phyloP scores from a whole-genome alignment of 176 grass and related monocot species.

The Aegilops umbellulata region DNA sequence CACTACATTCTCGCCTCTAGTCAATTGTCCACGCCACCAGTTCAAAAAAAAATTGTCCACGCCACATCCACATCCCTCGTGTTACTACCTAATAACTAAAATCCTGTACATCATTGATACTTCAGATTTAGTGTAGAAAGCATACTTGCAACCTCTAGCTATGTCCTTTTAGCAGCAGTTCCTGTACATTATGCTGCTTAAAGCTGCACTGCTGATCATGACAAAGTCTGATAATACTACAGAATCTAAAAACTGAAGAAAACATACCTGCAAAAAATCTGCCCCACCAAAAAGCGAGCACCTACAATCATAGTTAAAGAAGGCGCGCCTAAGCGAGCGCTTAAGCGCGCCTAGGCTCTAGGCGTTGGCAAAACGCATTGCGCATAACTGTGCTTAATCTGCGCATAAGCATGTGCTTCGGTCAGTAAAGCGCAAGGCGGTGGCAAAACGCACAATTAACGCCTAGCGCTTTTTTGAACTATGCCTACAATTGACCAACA shows the following conservation, averaged over 20 bases:
- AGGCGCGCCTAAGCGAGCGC: too few relatives aligned
- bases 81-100: neutral
- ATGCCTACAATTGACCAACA: neutral
- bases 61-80: neutral
- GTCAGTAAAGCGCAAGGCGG: too few relatives aligned
- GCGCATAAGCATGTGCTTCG: too few relatives aligned
- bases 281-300: neutral
- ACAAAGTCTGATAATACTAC: neutral
- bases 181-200: neutral
- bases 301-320: too few relatives aligned
- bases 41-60: neutral
- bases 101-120: neutral
- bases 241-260: neutral
- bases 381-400: too few relatives aligned
- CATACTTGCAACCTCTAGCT: neutral
- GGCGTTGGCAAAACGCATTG: too few relatives aligned
- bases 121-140: neutral
- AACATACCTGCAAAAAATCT: neutral
- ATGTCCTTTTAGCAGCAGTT: neutral
- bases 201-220: neutral
- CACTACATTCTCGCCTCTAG: neutral
- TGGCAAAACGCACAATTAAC: too few relatives aligned
- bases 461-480: too few relatives aligned
- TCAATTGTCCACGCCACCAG: neutral
- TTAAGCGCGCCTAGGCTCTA: too few relatives aligned